Conservation (phyloP, 208 protist genomes). For the Leishmania lainsoni region DNA sequence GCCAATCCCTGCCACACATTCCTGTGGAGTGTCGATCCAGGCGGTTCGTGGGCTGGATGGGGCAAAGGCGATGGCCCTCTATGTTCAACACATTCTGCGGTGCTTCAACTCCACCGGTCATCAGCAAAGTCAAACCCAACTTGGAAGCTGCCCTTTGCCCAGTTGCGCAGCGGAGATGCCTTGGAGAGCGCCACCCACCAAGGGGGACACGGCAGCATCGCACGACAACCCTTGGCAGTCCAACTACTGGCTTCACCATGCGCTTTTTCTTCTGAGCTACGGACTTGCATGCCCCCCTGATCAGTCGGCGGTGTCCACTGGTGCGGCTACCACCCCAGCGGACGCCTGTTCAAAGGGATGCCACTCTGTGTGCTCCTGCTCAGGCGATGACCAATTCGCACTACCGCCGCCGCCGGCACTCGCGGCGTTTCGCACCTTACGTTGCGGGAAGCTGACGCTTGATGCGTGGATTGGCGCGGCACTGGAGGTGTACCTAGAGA, state of each 20-base stretch:
- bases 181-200: not conserved
- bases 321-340: not conserved
- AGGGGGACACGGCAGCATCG: not conserved
- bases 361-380: not conserved
- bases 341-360: not conserved
- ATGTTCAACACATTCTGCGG: conserved; percentile 26
- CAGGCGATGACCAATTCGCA: not conserved
- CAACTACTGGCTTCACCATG: conserved; percentile 46
- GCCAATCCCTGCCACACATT: not conserved
- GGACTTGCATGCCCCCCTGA: conserved; percentile 5
- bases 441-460: conserved; percentile 16
- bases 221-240: not conserved
- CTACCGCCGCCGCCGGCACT: conserved; percentile 7
- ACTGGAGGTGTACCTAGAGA: conserved; percentile 29
- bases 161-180: not conserved
- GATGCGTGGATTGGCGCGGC: conserved; percentile 27
- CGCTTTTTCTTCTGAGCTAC: conserved; percentile 50
- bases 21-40: not conserved
- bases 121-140: not conserved
- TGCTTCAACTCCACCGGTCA: not conserved
- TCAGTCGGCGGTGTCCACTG: not conserved
- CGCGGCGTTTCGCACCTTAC: conserved; percentile 22
- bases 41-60: conserved; percentile 16
- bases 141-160: not conserved
- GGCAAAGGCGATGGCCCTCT: conserved; percentile 23